Percentiles rank a stretch among this genome's conserved stretches.
These are phyloP conservation scores for Bolboschoenoplectus hybrid DNA, from an alignment of 202 grass and related monocot species.

Conservation along the genomic window DNA sequence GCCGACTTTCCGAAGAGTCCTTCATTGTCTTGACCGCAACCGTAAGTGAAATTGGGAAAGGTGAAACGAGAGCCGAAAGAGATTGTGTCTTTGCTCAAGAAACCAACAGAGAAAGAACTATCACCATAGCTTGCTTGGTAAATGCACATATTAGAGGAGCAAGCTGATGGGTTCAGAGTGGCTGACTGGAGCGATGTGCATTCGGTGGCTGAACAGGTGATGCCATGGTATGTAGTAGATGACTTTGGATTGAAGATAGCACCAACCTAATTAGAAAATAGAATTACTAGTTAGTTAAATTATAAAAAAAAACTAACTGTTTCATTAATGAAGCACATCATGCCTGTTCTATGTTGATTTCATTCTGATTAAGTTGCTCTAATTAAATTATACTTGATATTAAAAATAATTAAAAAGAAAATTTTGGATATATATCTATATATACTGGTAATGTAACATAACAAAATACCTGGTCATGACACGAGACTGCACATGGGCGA, in stretches of 20 bases:
- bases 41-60: slow-evolving; percentile 41
- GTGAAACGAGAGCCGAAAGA: slow-evolving; percentile 11
- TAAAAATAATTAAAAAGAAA: background rate
- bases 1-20: slow-evolving; percentile 45
- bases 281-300: background rate
- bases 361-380: background rate
- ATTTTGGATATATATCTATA: background rate
- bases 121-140: slow-evolving; percentile 52
- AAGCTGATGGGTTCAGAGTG: slow-evolving; percentile 74
- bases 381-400: background rate
- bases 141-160: slow-evolving; percentile 50
- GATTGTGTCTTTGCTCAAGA: slow-evolving; percentile 43
- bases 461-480: slow-evolving; percentile 58
- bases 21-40: slow-evolving; percentile 51
- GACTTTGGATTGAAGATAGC: slow-evolving; percentile 40
- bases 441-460: background rate
- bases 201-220: slow-evolving; percentile 29
- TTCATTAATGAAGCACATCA: background rate
- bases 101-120: slow-evolving; percentile 46
- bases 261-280: slow-evolving; percentile 44
- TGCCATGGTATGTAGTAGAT: slow-evolving; percentile 33
- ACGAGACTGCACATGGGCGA: slow-evolving; percentile 67
- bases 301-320: background rate
- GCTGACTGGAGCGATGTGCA: slow-evolving; percentile 56
- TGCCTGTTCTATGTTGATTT: background rate